Conservation (phyloP, 2,329 filamentous ascomycete genomes). For the Xylaria sp. region DNA sequence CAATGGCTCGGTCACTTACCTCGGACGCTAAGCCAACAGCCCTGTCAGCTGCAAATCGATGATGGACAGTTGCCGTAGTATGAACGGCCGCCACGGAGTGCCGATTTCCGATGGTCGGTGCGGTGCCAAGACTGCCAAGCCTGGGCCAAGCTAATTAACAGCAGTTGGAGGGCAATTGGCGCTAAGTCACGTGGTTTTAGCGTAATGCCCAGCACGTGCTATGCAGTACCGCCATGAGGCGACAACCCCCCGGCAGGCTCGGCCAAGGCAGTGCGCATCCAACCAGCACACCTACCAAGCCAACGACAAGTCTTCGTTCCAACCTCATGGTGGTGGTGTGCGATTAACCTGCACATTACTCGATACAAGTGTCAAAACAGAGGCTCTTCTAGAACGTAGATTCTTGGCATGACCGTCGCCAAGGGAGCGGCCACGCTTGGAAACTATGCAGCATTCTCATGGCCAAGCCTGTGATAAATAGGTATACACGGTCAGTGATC, state of each 20-base stretch:
- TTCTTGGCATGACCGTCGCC: constrained; percentile 42
- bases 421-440: constrained; percentile 37
- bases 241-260: not conserved
- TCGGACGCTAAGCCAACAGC: not conserved
- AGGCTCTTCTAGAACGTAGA: constrained; percentile 30
- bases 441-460: constrained; percentile 13
- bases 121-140: constrained; percentile 33
- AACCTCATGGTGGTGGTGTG: constrained; percentile 9
- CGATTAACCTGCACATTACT: constrained; percentile 18
- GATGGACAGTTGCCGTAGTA: not conserved
- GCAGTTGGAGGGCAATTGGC: not conserved
- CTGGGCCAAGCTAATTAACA: constrained; percentile 25
- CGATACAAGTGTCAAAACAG: constrained; percentile 10
- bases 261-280: constrained; percentile 17
- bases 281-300: constrained; percentile 13
- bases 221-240: constrained; percentile 2
- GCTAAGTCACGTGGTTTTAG: constrained; percentile 30
- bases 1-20: not conserved
- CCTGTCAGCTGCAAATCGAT: constrained; percentile 3
- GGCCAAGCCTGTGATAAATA: constrained; percentile 21
- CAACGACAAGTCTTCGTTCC: constrained; percentile 3
- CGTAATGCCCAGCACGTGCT: constrained; percentile 11
- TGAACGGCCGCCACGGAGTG: constrained; percentile 5
- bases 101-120: constrained; percentile 28
- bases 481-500: not conserved